Evolutionary conservation across 352 stramenopile genomes (phyloP).

Genomic region (Pythium insidiosum): DNA sequence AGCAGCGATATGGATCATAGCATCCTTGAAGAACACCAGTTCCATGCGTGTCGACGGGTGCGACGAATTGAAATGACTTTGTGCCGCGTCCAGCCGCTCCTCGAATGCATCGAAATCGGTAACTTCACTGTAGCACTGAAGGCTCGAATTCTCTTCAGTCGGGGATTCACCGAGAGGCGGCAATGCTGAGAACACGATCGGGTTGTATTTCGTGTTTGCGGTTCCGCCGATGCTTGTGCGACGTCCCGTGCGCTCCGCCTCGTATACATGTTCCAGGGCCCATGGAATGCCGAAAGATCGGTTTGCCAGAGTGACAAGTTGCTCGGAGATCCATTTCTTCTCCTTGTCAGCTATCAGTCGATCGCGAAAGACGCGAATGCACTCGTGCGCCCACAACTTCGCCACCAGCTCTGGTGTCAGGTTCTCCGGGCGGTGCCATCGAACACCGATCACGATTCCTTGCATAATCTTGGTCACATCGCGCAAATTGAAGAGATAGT

Average conservation of each 20-base stretch:
- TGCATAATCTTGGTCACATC: slow-evolving; percentile 79
- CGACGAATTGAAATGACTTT: slow-evolving; percentile 33
- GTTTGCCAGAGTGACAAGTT: slow-evolving; percentile 63
- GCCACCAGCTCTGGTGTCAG: slow-evolving; percentile 39
- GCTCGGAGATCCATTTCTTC: slow-evolving; percentile 81
- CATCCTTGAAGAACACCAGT: slow-evolving; percentile 80
- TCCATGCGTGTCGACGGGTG: slow-evolving; percentile 17
- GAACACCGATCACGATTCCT: slow-evolving; percentile 50
- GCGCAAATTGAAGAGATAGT: slow-evolving; percentile 82
- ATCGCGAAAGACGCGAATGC: slow-evolving; percentile 89
- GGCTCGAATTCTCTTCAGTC: slow-evolving; percentile 4
- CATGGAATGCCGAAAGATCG: slow-evolving; percentile 59
- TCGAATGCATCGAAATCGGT: slow-evolving; percentile 55
- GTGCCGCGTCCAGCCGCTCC: slow-evolving; percentile 32
- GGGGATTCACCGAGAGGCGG: neutral
- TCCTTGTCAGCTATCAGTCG: slow-evolving; percentile 79
- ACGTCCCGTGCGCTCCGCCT: neutral
- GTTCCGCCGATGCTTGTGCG: neutral
- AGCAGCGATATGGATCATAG: slow-evolving; percentile 77
- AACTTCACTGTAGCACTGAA: slow-evolving; percentile 50
- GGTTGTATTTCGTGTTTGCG: neutral
- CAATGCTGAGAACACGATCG: slow-evolving; percentile 2
- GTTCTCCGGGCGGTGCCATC: slow-evolving; percentile 2
- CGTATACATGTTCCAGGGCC: slow-evolving; percentile 29
- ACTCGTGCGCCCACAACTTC: slow-evolving; percentile 88